A percentile compares a stretch with the other conserved stretches of the same genome.
These are phyloP conservation scores for Fonsecaea nubica DNA, from an alignment of 2,329 filamentous ascomycete species.

Conservation along the genomic window DNA sequence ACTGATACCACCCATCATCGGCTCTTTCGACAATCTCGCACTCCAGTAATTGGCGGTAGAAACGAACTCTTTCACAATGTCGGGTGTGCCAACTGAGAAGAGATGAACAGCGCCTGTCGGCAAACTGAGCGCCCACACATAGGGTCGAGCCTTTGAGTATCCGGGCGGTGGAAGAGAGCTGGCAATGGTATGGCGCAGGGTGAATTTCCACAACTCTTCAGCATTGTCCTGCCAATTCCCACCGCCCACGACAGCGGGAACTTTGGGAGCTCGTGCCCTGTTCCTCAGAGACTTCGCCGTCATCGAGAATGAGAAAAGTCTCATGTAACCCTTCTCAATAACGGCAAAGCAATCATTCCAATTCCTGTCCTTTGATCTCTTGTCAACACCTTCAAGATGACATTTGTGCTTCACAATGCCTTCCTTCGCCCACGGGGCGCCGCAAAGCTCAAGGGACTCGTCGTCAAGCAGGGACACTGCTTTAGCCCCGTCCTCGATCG, in stretches of 20 bases:
- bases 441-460: constrained; percentile 86
- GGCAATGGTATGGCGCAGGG: constrained; percentile 87
- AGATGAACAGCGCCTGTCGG: constrained; percentile 93
- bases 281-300: constrained; percentile 74
- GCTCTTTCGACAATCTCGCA: constrained; percentile 90
- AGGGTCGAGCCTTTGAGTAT: constrained; percentile 85
- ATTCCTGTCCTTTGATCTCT: constrained; percentile 89
- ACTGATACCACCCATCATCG: constrained; percentile 87
- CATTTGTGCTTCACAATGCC: constrained; percentile 96
- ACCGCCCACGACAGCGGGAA: constrained; percentile 79
- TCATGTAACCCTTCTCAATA: constrained; percentile 91
- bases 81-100: constrained; percentile 95
- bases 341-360: constrained; percentile 97
- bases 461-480: constrained; percentile 79
- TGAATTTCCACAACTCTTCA: constrained; percentile 84
- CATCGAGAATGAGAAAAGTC: constrained; percentile 89
- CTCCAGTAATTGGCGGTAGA: constrained; percentile 97
- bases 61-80: constrained; percentile 94
- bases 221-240: constrained; percentile 99
- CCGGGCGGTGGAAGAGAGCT: constrained; percentile 88
- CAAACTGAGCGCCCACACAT: constrained; percentile 92
- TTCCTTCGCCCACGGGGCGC: constrained; percentile 98
- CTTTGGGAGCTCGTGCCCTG: constrained; percentile 64
- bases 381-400: constrained; percentile 87
- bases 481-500: constrained; percentile 66